Base-by-base conservation (phyloP, 2,329 filamentous ascomycete genomes). In the Pseudocercospora fijiensis region DNA sequence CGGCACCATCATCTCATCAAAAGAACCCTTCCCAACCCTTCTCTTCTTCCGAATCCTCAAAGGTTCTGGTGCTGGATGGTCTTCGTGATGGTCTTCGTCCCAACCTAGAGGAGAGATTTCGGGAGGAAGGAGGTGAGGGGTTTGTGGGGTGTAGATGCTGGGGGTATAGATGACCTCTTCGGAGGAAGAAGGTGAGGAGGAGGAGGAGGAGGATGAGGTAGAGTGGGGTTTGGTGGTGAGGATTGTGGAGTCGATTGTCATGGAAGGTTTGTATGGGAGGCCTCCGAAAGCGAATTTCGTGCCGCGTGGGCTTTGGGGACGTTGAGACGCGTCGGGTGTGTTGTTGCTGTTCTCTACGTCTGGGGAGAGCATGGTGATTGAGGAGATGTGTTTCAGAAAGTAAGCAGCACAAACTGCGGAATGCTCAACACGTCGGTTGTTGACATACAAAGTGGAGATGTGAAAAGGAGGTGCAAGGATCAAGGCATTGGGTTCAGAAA, bases 271-370 rank as follows among this genome's bases (percentile, higher is more conserved):
- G 41, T 57, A 57, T 26, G 55, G 55, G 18, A 57, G 27, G n/a
- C 55, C 55, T 37, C 55, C 55, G 41, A 57, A 57, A 41, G 30
- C 55, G 22, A 57, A 24, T 57, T 41, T 57, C 28, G 41, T 57
- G 55, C 24, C 24, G 30, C 27, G 55, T 10, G 20, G 27, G 22
- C 24, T 41, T 57, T 33, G 28, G 28, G 16, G n/a, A 43, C 13
- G 27, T 43, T 13, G 22, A 22, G 53, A 28, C n/a, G 10, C 13
- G 16, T 37, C 20, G 18, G 13, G 1, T 28, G 2, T 22, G 28
- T 6, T 30, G 33, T 37, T 37, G 13, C 33, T 37, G 16, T 6
- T 37, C 11, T 30, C 22, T 22, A 28, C 11, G 2, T 57, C 53
- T 7, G 28, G 3, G 53, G 53, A 26, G 53, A 28, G 41, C 27